Base-by-base conservation (phyloP, 1,284 basidiomycete species). In the Volvariella volvacea region DNA sequence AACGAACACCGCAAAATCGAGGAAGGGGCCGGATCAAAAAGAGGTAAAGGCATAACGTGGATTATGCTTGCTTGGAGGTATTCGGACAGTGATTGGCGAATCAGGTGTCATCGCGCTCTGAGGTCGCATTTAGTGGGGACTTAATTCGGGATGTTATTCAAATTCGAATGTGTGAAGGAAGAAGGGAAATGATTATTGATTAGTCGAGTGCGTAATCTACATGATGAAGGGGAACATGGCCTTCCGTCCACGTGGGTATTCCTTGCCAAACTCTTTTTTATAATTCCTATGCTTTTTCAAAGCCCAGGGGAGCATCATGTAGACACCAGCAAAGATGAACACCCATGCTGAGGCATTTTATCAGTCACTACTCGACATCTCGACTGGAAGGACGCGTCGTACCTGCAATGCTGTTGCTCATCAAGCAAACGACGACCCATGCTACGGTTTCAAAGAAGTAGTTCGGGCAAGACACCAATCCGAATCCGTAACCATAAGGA, bases 371-470 rank as follows among this genome's bases (percentile, higher is more conserved):
- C 19, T 32, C 41, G 32, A 43, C 45, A 14, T n/a, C n/a, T n/a
- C n/a, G n/a, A n/a, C n/a, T n/a, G n/a, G n/a, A n/a, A n/a, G n/a
- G n/a, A n/a, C n/a, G n/a, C n/a, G n/a, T n/a, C n/a, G 19, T 60
- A 93, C 92, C 78, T 40, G 80, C 81, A 54, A 80, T 70, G 55
- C 85, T 88, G 42, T 82, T 78, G 2, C 92, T 94, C 78, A 99
- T 82, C 30, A 74, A 70, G 20, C 78, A 78, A 44, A 97, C 73
- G 17, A 78, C 71, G 9, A 76, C 57, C 88, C 95, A 96, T 0
- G 73, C 83, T 31, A 96, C 51, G 22, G 73, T 74, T 66, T 99
- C 96, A 60, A 95, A 98, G 60, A 92, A 85, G 68, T 99, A 99
- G 65, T 99, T 98, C 22, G 96, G 92, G 69, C 82, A 91, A 4